phyloP scores from a whole-genome alignment of 2,329 filamentous ascomycete genomes.

The Rutstroemia sp. region DNA sequence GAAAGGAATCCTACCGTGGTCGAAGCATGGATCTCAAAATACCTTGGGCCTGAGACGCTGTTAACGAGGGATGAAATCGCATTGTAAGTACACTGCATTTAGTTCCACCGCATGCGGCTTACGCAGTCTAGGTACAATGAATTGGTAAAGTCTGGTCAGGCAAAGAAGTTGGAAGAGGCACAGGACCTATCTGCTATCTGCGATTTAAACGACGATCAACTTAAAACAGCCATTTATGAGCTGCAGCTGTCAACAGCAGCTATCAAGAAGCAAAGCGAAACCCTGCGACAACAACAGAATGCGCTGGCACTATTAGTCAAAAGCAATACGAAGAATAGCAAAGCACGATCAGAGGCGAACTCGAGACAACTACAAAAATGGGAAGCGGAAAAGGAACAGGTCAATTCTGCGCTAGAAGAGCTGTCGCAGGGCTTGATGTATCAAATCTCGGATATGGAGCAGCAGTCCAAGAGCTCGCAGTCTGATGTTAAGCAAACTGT shows the following conservation, averaged over 20 bases:
- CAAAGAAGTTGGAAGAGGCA: conserved; percentile 37
- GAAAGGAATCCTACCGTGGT: conserved; percentile 17
- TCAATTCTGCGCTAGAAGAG: conserved; percentile 40
- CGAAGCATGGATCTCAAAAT: conserved; percentile 39
- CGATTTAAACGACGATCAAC: conserved; percentile 50
- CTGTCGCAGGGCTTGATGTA: conserved; percentile 40
- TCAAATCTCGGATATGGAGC: conserved; percentile 41
- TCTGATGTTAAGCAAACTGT: conserved; percentile 41
- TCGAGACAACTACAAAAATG: conserved; percentile 35
- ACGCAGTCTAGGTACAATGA: conserved; percentile 39
- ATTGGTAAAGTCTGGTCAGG: conserved; percentile 41
- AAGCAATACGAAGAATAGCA: conserved; percentile 32
- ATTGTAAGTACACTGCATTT: conserved; percentile 34
- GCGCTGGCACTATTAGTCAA: conserved; percentile 48
- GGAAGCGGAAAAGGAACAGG: conserved; percentile 35
- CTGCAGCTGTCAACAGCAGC: conserved; percentile 57
- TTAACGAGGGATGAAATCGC: conserved; percentile 47
- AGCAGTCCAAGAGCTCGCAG: conserved; percentile 40
- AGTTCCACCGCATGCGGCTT: not conserved
- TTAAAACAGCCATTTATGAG: conserved; percentile 53
- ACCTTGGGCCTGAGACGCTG: conserved; percentile 44
- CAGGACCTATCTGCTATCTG: conserved; percentile 41
- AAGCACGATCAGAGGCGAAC: conserved; percentile 32
- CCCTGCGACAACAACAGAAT: conserved; percentile 53
- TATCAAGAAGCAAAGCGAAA: conserved; percentile 57